Conservation (phyloP, 108 stramenopile species). For the Aurantiochytrium sp. region DNA sequence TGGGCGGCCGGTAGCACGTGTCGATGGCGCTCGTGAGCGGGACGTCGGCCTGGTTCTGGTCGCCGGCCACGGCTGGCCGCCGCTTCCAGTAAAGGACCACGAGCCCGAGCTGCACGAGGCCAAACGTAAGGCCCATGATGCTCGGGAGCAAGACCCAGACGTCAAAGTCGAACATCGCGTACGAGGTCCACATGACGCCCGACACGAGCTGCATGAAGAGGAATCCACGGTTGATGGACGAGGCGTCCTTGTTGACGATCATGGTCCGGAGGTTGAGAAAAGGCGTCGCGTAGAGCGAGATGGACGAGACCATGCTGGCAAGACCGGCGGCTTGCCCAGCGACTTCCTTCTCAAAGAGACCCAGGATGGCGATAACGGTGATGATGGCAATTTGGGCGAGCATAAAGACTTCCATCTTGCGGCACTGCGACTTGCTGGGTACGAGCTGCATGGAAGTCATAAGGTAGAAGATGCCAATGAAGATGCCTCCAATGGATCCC, state of each 20-base stretch:
- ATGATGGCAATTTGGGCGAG: neutral
- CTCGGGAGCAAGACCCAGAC: neutral
- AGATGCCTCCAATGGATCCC: neutral
- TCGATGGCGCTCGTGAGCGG: neutral
- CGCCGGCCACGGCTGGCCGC: neutral
- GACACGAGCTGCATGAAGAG: conserved; percentile 15
- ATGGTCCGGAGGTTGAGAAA: neutral
- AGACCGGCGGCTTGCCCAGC: neutral
- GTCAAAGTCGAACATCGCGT: neutral
- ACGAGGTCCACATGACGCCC: neutral
- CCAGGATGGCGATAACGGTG: neutral
- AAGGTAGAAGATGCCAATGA: neutral
- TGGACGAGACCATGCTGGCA: neutral
- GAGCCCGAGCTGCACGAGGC: neutral
- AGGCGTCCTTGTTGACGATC: neutral
- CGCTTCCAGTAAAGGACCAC: neutral
- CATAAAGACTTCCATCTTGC: neutral
- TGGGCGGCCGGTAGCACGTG: neutral
- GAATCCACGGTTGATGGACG: neutral
- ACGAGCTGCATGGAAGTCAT: neutral
- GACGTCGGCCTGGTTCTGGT: neutral
- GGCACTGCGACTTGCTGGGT: neutral
- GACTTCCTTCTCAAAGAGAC: neutral
- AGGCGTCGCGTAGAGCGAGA: neutral
- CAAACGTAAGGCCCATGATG: neutral